Percentiles rank a stretch among this genome's conserved stretches.
Evolutionary conservation across 179 eudicot species (phyloP).

Genomic region (Patellifolia procumbens): DNA sequence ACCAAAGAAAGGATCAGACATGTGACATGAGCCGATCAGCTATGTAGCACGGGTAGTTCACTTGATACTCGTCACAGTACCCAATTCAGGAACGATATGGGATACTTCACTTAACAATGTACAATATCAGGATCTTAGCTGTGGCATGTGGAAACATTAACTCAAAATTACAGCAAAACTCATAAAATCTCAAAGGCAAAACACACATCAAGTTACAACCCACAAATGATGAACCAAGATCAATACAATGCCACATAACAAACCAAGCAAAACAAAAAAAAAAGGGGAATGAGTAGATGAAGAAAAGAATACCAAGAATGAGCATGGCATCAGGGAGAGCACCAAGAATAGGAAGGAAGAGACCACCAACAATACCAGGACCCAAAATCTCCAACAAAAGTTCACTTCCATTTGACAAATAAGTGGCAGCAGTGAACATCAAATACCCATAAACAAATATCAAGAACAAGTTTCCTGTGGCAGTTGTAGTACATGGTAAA

Average conservation of each 20-base stretch:
- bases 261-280: too few species aligned
- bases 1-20: too few species aligned
- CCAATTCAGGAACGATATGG: too few species aligned
- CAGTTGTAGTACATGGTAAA: conserved; percentile 69
- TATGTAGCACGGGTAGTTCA: too few species aligned
- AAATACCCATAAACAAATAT: conserved; percentile 64
- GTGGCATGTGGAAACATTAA: too few species aligned
- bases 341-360: conserved; percentile 77
- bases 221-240: background rate
- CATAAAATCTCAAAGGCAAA: background rate
- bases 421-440: conserved; percentile 67
- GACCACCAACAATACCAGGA: conserved; percentile 77
- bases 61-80: too few species aligned
- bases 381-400: conserved; percentile 75
- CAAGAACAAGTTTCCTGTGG: conserved; percentile 57
- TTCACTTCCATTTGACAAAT: conserved; percentile 66
- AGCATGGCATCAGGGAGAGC: conserved; percentile 95
- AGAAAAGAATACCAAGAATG: conserved; percentile 54
- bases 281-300: background rate
- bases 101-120: too few species aligned
- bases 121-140: too few species aligned
- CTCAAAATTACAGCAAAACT: background rate
- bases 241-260: background rate
- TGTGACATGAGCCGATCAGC: too few species aligned
- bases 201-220: background rate